These are phyloP conservation scores for Suillus decipiens DNA, from an alignment of 768 basidiomycete genomes.

Conservation along the genomic window DNA sequence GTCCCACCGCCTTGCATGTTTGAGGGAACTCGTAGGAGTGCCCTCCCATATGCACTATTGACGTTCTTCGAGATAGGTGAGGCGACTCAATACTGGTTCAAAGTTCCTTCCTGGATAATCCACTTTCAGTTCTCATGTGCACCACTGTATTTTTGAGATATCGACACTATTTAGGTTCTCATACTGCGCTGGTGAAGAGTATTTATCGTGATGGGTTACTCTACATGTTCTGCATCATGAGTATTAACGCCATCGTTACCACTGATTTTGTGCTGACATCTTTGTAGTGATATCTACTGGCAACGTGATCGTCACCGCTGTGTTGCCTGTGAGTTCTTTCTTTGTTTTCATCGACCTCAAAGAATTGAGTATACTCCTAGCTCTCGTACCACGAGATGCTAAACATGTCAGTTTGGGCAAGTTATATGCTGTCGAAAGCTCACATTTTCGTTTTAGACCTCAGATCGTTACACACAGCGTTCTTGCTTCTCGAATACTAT, in stretches of 20 bases:
- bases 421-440: neutral
- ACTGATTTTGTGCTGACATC: neutral
- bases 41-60: conserved; percentile 8
- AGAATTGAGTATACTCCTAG: neutral
- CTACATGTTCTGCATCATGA: neutral
- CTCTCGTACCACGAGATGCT: conserved; percentile 1
- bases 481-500: conserved; percentile 9
- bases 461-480: conserved; percentile 10
- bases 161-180: conserved; percentile 5
- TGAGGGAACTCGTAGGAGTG: neutral
- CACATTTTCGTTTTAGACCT: neutral
- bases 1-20: neutral
- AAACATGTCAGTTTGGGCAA: neutral
- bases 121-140: conserved; percentile 2
- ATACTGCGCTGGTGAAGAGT: neutral
- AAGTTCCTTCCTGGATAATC: neutral
- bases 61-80: conserved; percentile 11
- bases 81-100: neutral
- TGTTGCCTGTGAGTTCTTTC: neutral
- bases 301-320: neutral
- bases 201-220: conserved; percentile 9
- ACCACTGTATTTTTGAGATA: conserved; percentile 5
- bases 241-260: neutral
- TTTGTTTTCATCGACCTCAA: neutral
- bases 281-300: neutral